Evolutionary conservation across 148 eudicot species (phyloP), one percentile per base, ranked within the genome.

Genomic region (Pouteria glomerata): DNA sequence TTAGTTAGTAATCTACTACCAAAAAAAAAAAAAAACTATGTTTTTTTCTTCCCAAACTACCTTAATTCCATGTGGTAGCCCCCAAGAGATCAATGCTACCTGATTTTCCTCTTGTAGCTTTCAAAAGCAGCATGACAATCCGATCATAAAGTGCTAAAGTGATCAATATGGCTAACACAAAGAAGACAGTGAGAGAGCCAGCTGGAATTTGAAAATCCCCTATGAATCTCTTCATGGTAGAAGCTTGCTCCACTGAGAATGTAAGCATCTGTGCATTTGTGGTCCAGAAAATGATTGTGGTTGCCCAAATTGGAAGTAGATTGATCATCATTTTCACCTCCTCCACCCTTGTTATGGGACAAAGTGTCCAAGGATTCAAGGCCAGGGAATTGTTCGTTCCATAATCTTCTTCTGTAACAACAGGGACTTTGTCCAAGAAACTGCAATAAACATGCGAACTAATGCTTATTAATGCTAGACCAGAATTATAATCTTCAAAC

Each of bases 361-460:
- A 73, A 29, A 89, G 48, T 78, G 82, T 91, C 94, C 94, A 91
- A 24, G 94, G 93, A 71, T 89, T 85, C 16, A 76, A 73, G 8
- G 33, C 51, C 0, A 52, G 56, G 19, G 33, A n/a, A 8, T 51
- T 16, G 16, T 13, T 57, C 39, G n/a, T 73, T 63, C 67, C 84
- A 27, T 81, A 83, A 59, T 91, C 97, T 11, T 66, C 88, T 44
- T 88, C 88, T 14, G 82, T 73, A 11, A 81, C 85, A 71, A 91
- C 78, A 14, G 97, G 90, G 10, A 90, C 97, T 85, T 91, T 91
- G 90, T 91, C 97, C 77, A 91, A 80, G 76, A 77, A 85, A 23
- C 97, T 89, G 44, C 51, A 73, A 56, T 8, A 44, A 41, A 42
- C 42, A n/a, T 3, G 3, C 3, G 3, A 8, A 63, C 45, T 4